phyloP scores from a whole-genome alignment of 1,139 yeast genomes.

The Taiozyma sp. region DNA sequence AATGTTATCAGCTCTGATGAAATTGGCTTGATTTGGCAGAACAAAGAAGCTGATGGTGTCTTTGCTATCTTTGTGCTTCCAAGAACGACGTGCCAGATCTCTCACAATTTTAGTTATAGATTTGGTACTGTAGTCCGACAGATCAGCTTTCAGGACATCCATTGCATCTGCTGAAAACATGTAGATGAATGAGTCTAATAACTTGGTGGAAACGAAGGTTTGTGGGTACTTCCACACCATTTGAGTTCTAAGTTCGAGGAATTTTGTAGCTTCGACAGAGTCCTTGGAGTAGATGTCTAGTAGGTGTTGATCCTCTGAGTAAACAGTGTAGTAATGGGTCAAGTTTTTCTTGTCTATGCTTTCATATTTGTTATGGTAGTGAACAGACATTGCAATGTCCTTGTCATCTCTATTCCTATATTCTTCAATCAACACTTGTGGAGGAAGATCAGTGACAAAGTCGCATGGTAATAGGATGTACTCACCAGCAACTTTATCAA shows the following conservation, averaged over 20 bases:
- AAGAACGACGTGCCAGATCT: conserved; percentile 85
- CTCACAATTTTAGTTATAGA: conserved; percentile 70
- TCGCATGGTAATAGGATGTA: conserved; percentile 90
- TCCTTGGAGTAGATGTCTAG: conserved; percentile 66
- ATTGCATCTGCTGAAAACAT: conserved; percentile 62
- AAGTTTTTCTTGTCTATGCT: conserved; percentile 74
- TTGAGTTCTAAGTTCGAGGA: conserved; percentile 75
- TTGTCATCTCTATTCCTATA: conserved; percentile 64
- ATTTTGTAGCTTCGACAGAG: conserved; percentile 63
- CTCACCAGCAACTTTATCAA: conserved; percentile 39
- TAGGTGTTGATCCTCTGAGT: conserved; percentile 46
- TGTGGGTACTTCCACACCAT: conserved; percentile 87
- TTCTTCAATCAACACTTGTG: conserved; percentile 81
- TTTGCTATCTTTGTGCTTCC: conserved; percentile 67
- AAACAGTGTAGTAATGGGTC: conserved; percentile 50
- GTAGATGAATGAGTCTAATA: conserved; percentile 76
- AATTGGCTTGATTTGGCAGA: conserved; percentile 60
- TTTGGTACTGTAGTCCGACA: conserved; percentile 32
- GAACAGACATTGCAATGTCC: conserved; percentile 68
- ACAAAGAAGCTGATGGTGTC: conserved; percentile 63
- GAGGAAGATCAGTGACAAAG: conserved; percentile 86
- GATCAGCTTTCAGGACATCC: conserved; percentile 31
- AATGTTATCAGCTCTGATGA: conserved; percentile 72
- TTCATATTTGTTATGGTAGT: conserved; percentile 68
- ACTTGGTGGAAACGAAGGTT: conserved; percentile 67